These are phyloP conservation scores for Cicer pinnatifidum DNA, from an alignment of 306 rosid species.

Conservation along the genomic window DNA sequence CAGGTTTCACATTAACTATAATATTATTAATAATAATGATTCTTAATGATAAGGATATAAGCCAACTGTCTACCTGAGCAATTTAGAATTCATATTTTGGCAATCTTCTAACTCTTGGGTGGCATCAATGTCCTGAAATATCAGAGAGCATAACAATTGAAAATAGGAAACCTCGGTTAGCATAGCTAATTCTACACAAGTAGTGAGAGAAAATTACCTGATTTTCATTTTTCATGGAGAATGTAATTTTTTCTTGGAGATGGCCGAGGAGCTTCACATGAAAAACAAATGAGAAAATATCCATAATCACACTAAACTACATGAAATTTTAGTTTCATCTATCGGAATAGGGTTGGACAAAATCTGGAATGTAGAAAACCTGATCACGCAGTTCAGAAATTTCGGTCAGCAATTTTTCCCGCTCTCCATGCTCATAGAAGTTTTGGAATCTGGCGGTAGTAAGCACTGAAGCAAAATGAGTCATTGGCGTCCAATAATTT, in stretches of 20 bases:
- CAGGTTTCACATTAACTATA: slow-evolving; percentile 19
- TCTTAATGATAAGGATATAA: slow-evolving; percentile 25
- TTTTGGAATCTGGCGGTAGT: slow-evolving; percentile 68
- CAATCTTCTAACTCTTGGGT: slow-evolving; percentile 66
- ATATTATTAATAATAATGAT: slow-evolving; percentile 22
- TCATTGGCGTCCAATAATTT: slow-evolving; percentile 39
- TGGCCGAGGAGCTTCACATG: slow-evolving; percentile 62
- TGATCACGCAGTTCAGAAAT: slow-evolving; percentile 77
- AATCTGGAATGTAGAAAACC: slow-evolving; percentile 51
- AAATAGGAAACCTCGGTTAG: slow-evolving; percentile 36
- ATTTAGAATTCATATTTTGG: slow-evolving; percentile 65
- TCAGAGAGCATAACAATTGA: slow-evolving; percentile 34
- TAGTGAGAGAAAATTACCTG: slow-evolving; percentile 57
- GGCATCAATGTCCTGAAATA: slow-evolving; percentile 60
- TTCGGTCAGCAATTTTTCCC: slow-evolving; percentile 75
- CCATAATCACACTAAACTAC: slow-evolving; percentile 37
- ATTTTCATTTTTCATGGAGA: slow-evolving; percentile 50
- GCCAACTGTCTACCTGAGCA: slow-evolving; percentile 58
- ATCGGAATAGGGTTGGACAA: slow-evolving; percentile 25
- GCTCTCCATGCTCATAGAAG: slow-evolving; percentile 78
- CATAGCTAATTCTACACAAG: slow-evolving; percentile 35
- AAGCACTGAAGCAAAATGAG: slow-evolving; percentile 51
- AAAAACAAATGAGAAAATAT: slow-evolving; percentile 43
- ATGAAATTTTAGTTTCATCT: slow-evolving; percentile 37
- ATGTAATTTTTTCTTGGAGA: slow-evolving; percentile 53